These are phyloP conservation scores for Neurospora tetrasperma DNA, from an alignment of 495 filamentous ascomycete genomes.

Conservation along the genomic window DNA sequence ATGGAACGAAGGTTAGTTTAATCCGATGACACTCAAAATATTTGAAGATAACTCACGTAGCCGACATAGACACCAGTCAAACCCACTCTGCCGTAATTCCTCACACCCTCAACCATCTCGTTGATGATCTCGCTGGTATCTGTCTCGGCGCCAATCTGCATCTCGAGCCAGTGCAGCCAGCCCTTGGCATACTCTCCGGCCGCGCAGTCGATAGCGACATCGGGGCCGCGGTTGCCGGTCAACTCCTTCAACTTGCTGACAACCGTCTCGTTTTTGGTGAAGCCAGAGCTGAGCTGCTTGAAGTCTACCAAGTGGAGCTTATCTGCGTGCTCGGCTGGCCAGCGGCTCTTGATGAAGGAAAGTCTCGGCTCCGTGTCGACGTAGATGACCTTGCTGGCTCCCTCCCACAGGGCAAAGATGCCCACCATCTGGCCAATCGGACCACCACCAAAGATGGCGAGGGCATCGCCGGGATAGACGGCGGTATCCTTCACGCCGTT, in stretches of 20 bases:
- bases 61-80: conserved; percentile 78
- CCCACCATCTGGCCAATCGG: conserved; percentile 76
- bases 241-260: conserved; percentile 64
- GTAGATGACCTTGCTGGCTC: conserved; percentile 66
- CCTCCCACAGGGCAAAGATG: conserved; percentile 59
- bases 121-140: conserved; percentile 83
- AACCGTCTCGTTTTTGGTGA: conserved; percentile 47
- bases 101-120: conserved; percentile 72
- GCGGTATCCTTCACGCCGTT: conserved; percentile 76
- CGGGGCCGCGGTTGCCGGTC: conserved; percentile 53
- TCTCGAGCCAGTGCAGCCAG: conserved; percentile 70
- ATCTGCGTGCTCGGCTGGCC: conserved; percentile 34
- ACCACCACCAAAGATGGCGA: conserved; percentile 73
- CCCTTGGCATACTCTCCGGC: conserved; percentile 81
- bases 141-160: conserved; percentile 64
- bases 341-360: conserved; percentile 52
- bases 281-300: conserved; percentile 35
- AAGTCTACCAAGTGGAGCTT: conserved; percentile 38
- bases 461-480: conserved; percentile 66
- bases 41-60: conserved; percentile 45
- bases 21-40: neutral
- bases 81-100: conserved; percentile 64
- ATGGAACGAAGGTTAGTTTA: neutral
- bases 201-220: conserved; percentile 75
- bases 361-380: conserved; percentile 75